Conservation (phyloP, 2,329 filamentous ascomycete species). For the Aspergillus pseudoviridinutans region DNA sequence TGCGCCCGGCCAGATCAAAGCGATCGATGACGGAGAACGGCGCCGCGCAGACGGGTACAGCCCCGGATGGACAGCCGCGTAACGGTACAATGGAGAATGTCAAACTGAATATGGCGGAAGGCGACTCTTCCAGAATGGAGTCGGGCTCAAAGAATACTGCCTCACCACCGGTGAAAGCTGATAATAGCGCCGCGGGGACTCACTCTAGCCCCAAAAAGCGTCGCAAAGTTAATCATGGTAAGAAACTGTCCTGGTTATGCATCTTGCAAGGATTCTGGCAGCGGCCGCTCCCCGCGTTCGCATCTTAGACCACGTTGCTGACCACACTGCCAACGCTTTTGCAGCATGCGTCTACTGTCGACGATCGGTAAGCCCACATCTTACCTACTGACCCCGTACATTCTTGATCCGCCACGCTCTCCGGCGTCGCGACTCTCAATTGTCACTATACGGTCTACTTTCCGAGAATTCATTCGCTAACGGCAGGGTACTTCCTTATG, state of each 20-base stretch:
- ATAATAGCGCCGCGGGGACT: constrained; percentile 29
- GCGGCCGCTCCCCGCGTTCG: constrained; percentile 11
- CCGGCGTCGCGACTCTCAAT: constrained; percentile 11
- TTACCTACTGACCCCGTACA: neutral
- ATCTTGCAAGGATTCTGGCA: constrained; percentile 23
- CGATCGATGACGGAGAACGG: constrained; percentile 30
- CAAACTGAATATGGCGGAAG: constrained; percentile 15
- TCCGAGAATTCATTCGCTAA: constrained; percentile 43
- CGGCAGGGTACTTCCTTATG: constrained; percentile 36
- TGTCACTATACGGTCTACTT: constrained; percentile 11
- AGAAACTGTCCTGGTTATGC: constrained; percentile 36
- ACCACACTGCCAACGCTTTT: constrained; percentile 28
- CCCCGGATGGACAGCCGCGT: constrained; percentile 25
- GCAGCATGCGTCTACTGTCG: constrained; percentile 85
- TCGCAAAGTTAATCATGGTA: constrained; percentile 87
- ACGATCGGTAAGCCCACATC: constrained; percentile 69
- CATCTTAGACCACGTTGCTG: constrained; percentile 20
- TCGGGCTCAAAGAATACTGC: constrained; percentile 27
- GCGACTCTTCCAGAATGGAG: constrained; percentile 23
- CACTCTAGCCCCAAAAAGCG: constrained; percentile 69
- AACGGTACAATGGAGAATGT: constrained; percentile 25
- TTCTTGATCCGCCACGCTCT: neutral
- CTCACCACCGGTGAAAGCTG: constrained; percentile 30
- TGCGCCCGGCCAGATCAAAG: constrained; percentile 10
- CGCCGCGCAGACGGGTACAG: constrained; percentile 19